Conservation (phyloP, 2,329 filamentous ascomycete genomes). For the Aspergillus clavatus region DNA sequence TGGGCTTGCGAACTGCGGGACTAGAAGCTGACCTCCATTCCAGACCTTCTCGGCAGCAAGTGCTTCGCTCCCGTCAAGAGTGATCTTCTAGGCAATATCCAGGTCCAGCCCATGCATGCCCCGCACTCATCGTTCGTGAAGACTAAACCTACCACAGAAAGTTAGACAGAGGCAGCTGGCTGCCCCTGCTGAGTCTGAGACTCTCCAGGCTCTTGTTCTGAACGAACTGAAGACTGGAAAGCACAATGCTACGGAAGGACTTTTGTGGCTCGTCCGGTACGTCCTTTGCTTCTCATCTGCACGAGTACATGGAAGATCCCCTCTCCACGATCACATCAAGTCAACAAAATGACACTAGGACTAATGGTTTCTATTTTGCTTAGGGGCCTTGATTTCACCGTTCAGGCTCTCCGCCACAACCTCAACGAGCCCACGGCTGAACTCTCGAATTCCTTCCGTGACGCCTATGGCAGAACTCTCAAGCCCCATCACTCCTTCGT, state of each 20-base stretch:
- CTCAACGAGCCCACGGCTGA: conserved; percentile 64
- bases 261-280: conserved; percentile 86
- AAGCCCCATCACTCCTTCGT: conserved; percentile 88
- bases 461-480: conserved; percentile 77
- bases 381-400: conserved; percentile 91
- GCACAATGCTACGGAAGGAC: conserved; percentile 80
- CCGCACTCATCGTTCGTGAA: conserved; percentile 1
- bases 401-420: conserved; percentile 75
- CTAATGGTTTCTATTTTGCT: conserved; percentile 7
- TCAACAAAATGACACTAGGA: neutral
- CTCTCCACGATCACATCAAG: neutral
- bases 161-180: conserved; percentile 76
- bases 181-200: conserved; percentile 72
- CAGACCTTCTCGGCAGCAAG: conserved; percentile 59
- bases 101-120: conserved; percentile 50
- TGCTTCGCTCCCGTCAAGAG: conserved; percentile 88
- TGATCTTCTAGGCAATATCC: conserved; percentile 88
- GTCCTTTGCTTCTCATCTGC: conserved; percentile 18
- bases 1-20: neutral
- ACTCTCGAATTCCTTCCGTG: conserved; percentile 79
- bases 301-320: neutral
- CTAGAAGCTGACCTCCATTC: conserved; percentile 9
- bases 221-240: conserved; percentile 90
- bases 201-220: conserved; percentile 74
- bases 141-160: conserved; percentile 58